Conservation (phyloP, 1,139 yeast genomes). For the Lizanozyma gosingica region DNA sequence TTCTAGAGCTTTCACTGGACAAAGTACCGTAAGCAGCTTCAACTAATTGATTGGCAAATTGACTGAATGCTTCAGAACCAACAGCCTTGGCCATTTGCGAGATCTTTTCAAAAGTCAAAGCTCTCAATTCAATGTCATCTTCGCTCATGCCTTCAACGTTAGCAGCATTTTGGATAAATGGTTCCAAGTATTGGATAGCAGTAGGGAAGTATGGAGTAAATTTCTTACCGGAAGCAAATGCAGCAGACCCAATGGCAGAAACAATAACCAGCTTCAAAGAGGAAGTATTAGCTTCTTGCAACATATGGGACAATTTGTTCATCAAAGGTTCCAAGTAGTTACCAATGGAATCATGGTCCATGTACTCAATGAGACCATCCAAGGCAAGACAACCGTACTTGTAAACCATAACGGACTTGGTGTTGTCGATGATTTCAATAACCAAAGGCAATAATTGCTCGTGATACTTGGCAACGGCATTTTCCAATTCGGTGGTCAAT, state of each 20-base stretch:
- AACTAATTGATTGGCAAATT: constrained; percentile 81
- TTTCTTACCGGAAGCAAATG: constrained; percentile 86
- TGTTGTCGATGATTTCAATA: constrained; percentile 77
- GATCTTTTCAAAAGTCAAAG: constrained; percentile 85
- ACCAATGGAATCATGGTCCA: constrained; percentile 78
- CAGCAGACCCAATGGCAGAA: constrained; percentile 95
- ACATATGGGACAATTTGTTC: constrained; percentile 80
- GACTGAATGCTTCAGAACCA: constrained; percentile 79
- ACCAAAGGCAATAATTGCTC: constrained; percentile 77
- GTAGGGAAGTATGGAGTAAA: constrained; percentile 80
- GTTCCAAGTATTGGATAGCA: constrained; percentile 74
- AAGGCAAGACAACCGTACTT: constrained; percentile 86
- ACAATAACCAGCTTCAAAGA: constrained; percentile 82
- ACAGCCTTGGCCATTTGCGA: constrained; percentile 97
- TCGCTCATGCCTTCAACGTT: constrained; percentile 64
- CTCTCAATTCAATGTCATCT: constrained; percentile 79
- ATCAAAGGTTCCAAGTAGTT: constrained; percentile 80
- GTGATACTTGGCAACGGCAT: constrained; percentile 74
- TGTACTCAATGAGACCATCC: constrained; percentile 86
- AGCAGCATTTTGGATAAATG: constrained; percentile 62
- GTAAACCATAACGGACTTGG: constrained; percentile 76
- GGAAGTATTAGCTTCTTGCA: constrained; percentile 55
- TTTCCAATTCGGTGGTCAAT: constrained; percentile 79
- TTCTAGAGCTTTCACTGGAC: constrained; percentile 69
- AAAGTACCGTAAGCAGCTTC: constrained; percentile 81